Evolutionary conservation across 768 basidiomycete species (phyloP), one percentile per base, ranked within the genome.

Genomic region (Leccinum subtestaceum): DNA sequence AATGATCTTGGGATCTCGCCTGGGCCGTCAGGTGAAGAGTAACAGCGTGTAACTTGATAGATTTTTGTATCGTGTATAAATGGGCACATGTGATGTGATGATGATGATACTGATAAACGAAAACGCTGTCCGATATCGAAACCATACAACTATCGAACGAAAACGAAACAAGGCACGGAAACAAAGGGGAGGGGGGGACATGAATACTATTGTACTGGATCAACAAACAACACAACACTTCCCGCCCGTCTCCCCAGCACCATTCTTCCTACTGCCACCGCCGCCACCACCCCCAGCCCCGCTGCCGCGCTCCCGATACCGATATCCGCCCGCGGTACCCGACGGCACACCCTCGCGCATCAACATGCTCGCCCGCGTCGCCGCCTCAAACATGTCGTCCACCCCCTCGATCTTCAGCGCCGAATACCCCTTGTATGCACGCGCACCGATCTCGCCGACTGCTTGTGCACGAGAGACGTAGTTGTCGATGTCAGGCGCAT

Each of bases 351-450:
- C 90, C 58, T 95, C 94, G 21, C 95, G 81, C 82, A 96, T 95
- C 59, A 98, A 76, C 91, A 98, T 97, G 70, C 93, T 95, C 48
- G 93, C 95, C 47, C 97, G 81, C 11, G 97, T 98, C 36, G 97
- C 97, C 0, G 92, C 90, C 77, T 99, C 97, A 65, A 98, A 99
- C 50, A 98, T 92, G 65, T 97, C 93, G 73, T 98, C 97, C 13
- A 96, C 94, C 55, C 94, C 94, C 76, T 91, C 88, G 55, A 92
- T 90, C 76, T 86, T 89, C 52, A 95, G 79, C 29, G 94, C 90
- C 10, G 91, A 93, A 67, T 94, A 97, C 72, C 98, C 96, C 72
- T 93, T 94, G 80, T 98, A 98, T 45, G 86, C 89, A 27, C 93
- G 84, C 29, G 96, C 96, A 27, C 95, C 95, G 62, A 98, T 98